Evolutionary conservation across 805 yeast species (phyloP).

Genomic region (Kazachstania kunashirensis): DNA sequence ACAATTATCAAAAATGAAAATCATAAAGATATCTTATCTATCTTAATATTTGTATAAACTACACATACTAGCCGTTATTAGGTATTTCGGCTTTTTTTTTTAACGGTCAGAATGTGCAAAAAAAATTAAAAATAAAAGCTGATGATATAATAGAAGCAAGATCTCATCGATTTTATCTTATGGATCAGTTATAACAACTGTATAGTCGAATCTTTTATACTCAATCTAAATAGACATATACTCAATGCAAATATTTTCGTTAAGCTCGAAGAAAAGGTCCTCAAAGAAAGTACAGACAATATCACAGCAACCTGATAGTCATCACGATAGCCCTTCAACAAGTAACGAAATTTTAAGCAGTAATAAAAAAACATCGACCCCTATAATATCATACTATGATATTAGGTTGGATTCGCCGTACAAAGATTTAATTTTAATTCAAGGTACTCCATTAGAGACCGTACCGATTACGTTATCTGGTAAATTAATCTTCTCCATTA

Average conservation of each 20-base stretch:
- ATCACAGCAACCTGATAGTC: neutral
- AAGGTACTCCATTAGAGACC: constrained; percentile 70
- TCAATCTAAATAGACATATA: too few species aligned
- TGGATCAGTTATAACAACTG: too few species aligned
- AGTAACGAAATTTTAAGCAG: neutral
- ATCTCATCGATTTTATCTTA: too few species aligned
- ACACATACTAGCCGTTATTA: too few species aligned
- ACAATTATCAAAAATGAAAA: too few species aligned
- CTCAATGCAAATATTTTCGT: constrained; percentile 3
- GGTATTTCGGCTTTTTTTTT: too few species aligned
- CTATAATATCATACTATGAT: constrained; percentile 22
- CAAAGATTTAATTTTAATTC: constrained; percentile 59
- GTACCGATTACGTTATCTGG: constrained; percentile 70
- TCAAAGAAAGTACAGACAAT: neutral
- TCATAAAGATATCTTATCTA: too few species aligned
- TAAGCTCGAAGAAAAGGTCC: neutral
- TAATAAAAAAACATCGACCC: constrained; percentile 3
- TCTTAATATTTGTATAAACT: too few species aligned
- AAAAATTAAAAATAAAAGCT: too few species aligned
- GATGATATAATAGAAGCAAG: too few species aligned
- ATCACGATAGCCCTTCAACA: neutral
- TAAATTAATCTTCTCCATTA: constrained; percentile 56
- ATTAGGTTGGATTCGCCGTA: constrained; percentile 31
- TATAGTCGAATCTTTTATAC: too few species aligned
- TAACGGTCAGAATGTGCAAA: too few species aligned